These are phyloP conservation scores for Fusarium sp. DNA, from an alignment of 2,329 filamentous ascomycete genomes.

Conservation along the genomic window DNA sequence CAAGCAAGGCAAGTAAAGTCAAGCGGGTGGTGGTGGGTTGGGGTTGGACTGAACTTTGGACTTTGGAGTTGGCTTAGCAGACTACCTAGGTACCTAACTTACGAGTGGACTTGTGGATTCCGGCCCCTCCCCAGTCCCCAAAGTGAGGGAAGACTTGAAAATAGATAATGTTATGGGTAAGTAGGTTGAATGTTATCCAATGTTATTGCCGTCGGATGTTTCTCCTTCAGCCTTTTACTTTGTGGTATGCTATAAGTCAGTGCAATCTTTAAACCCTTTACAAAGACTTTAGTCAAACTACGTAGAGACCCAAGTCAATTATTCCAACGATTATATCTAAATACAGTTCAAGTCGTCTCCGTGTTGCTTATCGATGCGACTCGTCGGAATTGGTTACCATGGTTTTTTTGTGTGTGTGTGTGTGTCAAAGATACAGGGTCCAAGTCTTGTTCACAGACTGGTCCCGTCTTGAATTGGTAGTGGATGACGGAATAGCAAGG, in stretches of 20 bases:
- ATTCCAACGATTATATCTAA: background rate
- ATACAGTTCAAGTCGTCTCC: background rate
- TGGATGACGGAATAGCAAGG: slow-evolving; percentile 39
- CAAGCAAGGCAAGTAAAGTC: background rate
- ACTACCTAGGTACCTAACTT: slow-evolving; percentile 2
- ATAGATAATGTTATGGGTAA: background rate
- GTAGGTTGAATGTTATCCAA: background rate
- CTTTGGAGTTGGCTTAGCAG: slow-evolving; percentile 22
- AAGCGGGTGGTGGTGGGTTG: slow-evolving; percentile 6
- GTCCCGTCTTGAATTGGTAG: slow-evolving; percentile 34
- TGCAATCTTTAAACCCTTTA: background rate
- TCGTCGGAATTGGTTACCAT: slow-evolving; percentile 12
- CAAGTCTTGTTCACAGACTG: slow-evolving; percentile 41
- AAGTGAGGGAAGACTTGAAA: slow-evolving; percentile 3
- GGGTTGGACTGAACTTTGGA: slow-evolving; percentile 2
- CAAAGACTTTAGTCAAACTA: background rate
- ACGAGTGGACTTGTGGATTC: slow-evolving; percentile 39
- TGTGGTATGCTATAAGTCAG: background rate
- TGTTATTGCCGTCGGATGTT: slow-evolving; percentile 12
- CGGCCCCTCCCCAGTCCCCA: slow-evolving; percentile 23
- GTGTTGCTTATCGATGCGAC: slow-evolving; percentile 9
- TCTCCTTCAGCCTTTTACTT: background rate
- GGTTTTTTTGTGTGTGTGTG: slow-evolving; percentile 25
- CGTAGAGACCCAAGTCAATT: background rate
- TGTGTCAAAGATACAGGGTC: slow-evolving; percentile 36